A percentile compares a stretch with the other conserved stretches of the same genome.
Evolutionary conservation across 176 grass and related monocot species (phyloP).

Genomic region (Paspalum vaginatum): DNA sequence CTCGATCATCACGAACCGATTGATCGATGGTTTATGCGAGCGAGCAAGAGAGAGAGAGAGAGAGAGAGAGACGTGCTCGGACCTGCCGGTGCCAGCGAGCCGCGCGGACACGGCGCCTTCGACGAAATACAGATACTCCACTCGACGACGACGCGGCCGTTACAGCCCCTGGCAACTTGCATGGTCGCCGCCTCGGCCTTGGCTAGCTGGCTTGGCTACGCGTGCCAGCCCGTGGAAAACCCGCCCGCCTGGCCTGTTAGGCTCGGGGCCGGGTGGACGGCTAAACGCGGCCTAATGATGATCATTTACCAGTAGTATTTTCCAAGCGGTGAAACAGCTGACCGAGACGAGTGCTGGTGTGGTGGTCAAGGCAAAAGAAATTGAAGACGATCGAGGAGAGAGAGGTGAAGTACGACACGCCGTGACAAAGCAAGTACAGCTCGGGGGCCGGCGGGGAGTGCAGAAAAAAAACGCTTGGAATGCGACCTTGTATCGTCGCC

Average conservation of each 20-base stretch:
- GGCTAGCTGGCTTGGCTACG: background rate
- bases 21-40: background rate
- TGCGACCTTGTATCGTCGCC: background rate
- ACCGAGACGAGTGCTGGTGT: background rate
- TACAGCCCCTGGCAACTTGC: background rate
- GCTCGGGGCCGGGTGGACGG: background rate
- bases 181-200: background rate
- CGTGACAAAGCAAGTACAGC: conserved; percentile 28
- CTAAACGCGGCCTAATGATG: background rate
- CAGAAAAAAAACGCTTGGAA: conserved; percentile 32
- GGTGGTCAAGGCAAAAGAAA: background rate
- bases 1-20: background rate
- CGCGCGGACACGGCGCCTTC: background rate
- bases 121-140: background rate
- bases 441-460: conserved; percentile 24
- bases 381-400: background rate
- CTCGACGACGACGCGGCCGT: conserved; percentile 10
- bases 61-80: conserved; percentile 47
- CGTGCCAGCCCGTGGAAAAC: background rate
- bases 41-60: too few species aligned
- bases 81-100: background rate
- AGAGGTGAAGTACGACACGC: background rate
- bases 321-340: background rate
- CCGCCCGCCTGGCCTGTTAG: background rate
- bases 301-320: background rate